Percentiles rank a stretch among this genome's conserved stretches.
phyloP scores from a whole-genome alignment of 2,329 filamentous ascomycete genomes.

The Colletotrichum acutatum region DNA sequence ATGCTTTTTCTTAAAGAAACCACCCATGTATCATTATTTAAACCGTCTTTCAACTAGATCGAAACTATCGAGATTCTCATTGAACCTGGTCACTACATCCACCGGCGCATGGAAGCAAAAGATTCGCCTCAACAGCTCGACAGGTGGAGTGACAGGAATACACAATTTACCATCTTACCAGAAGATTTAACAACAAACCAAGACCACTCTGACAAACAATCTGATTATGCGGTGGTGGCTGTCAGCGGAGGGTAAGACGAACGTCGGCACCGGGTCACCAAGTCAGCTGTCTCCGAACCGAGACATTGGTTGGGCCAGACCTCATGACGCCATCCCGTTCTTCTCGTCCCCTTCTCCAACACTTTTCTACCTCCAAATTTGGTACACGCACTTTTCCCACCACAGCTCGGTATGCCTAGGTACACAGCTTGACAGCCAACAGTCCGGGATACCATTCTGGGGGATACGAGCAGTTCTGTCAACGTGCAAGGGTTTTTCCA shows the following conservation, averaged over 20 bases:
- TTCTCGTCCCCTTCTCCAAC: neutral
- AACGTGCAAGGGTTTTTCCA: neutral
- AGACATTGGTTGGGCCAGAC: constrained; percentile 15
- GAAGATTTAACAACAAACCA: neutral
- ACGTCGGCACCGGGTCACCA: constrained; percentile 8
- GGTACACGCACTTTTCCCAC: neutral
- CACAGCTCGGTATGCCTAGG: neutral
- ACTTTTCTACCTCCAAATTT: neutral
- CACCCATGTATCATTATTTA: too few relatives aligned
- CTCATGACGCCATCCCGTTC: constrained; percentile 11
- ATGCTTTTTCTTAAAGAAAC: too few relatives aligned
- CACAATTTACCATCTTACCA: neutral
- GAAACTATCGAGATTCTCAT: too few relatives aligned
- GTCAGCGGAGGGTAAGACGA: neutral
- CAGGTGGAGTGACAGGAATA: neutral
- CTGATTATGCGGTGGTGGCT: neutral
- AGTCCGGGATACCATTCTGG: neutral
- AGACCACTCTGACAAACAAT: neutral
- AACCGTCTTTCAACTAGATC: too few relatives aligned
- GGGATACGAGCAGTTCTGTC: neutral
- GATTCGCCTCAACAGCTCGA: neutral
- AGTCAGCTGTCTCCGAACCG: constrained; percentile 13
- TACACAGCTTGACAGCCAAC: neutral
- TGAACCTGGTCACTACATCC: too few relatives aligned
- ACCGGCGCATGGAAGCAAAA: too few relatives aligned